A percentile compares a stretch with the other conserved stretches of the same genome.
These are phyloP conservation scores for Penicillium argentinense DNA, from an alignment of 495 filamentous ascomycete genomes.

Conservation along the genomic window DNA sequence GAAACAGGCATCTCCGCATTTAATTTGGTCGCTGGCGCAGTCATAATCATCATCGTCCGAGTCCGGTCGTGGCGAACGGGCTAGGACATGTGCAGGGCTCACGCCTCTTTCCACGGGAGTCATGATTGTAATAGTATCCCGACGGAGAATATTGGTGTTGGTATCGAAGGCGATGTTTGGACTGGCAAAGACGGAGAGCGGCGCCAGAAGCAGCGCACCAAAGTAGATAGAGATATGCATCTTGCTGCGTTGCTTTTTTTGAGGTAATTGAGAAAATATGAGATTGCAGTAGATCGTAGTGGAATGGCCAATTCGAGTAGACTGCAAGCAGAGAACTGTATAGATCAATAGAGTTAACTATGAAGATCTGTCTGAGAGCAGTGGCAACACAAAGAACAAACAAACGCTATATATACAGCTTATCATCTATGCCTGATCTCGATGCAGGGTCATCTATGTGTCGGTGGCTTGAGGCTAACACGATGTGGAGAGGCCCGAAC, in stretches of 20 bases:
- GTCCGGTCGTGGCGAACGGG: not conserved
- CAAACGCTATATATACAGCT: not conserved
- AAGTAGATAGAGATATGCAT: conserved; percentile 2
- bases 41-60: conserved; percentile 1
- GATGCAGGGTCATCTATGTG: not conserved
- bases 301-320: too few relatives aligned
- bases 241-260: not conserved
- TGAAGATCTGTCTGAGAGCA: not conserved
- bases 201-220: not conserved
- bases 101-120: not conserved
- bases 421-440: not conserved
- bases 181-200: not conserved
- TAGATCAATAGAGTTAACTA: not conserved
- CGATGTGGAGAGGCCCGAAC: not conserved
- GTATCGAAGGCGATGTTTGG: not conserved
- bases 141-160: not conserved
- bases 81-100: conserved; percentile 1
- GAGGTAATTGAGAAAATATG: too few relatives aligned
- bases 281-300: too few relatives aligned
- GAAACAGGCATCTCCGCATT: conserved; percentile 2
- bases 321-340: too few relatives aligned
- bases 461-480: not conserved
- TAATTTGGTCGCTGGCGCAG: not conserved
- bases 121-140: not conserved
- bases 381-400: not conserved